These are phyloP conservation scores for Teunomyces kruisii DNA, from an alignment of 805 yeast species.

Conservation along the genomic window DNA sequence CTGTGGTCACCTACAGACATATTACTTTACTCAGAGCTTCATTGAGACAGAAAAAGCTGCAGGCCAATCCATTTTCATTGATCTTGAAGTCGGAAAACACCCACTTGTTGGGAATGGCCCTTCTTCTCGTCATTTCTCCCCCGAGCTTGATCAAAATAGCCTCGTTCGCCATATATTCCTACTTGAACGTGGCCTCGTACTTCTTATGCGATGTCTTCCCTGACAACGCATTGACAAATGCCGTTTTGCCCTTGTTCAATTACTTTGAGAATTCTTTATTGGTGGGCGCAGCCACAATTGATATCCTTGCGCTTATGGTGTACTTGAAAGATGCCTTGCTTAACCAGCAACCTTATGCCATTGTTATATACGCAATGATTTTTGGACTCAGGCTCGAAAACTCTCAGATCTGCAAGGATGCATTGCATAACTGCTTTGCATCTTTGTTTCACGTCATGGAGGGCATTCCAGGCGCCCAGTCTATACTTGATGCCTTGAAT, in stretches of 20 bases:
- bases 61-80: no score
- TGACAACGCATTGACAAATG: not conserved
- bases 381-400: slow-evolving; percentile 12
- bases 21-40: no score
- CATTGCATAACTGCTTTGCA: slow-evolving; percentile 10
- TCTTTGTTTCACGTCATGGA: not conserved
- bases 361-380: slow-evolving; percentile 11
- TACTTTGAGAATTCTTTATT: slow-evolving; percentile 17
- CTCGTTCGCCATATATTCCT: no score
- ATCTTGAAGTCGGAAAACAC: no score
- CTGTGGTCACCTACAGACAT: no score
- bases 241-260: slow-evolving; percentile 4
- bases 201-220: not conserved
- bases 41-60: no score
- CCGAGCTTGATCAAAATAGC: no score
- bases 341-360: slow-evolving; percentile 1
- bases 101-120: no score
- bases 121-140: no score
- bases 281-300: slow-evolving; percentile 15
- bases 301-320: slow-evolving; percentile 7
- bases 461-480: not conserved
- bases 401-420: slow-evolving; percentile 18
- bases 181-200: no score
- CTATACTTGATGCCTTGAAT: not conserved
- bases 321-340: slow-evolving; percentile 11